Evolutionary conservation across 257 asterid genomes (phyloP), one percentile per base, ranked within the genome.

Genomic region (Solanum paucissectum): DNA sequence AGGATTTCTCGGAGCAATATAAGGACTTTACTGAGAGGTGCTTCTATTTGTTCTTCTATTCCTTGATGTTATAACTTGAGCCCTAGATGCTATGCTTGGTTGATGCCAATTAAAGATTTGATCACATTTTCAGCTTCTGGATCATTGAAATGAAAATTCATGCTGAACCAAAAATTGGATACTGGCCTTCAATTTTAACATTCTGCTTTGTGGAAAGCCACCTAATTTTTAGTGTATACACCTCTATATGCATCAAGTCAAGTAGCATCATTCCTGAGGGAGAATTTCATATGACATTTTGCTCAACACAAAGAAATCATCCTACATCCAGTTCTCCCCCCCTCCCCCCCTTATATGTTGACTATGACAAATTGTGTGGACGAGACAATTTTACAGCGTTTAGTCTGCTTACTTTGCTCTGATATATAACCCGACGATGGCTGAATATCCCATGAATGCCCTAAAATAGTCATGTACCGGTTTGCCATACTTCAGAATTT

Each of bases 11-110:
- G 29, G 98, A 93, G 90, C 97, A 92, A 88, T 91, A 86, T 89
- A 95, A 93, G 90, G 98, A 95, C 90, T 95, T 95, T 62, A 92
- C 94, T 36, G 98, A 96, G 92, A 95, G 99, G 98, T 94, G 88
- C 38, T 87, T 82, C 77, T 76, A 29, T 83, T 33, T 32, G 14
- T 60, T 81, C 68, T 81, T 81, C 68, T 81, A 20, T 81, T 81
- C 42, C 68, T 44, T 79, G 14, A 79, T 44, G 84, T 44, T 44
- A 14, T 46, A 27, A 79, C 20, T n/a, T 5, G 6, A 27, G 23
- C 66, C 21, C 0, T 29, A 46, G 32, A 44, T 25, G 9, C 66
- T 42, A 14, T 81, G 68, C 68, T 46, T 81, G 85, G 40, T 27
- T 46, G 29, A 46, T 46, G 9, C 42, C 68, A 27, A 81, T 81